Evolutionary conservation across 139 green algal species (phyloP), one percentile per base, ranked within the genome.

Genomic region (Penium margaritaceum): DNA sequence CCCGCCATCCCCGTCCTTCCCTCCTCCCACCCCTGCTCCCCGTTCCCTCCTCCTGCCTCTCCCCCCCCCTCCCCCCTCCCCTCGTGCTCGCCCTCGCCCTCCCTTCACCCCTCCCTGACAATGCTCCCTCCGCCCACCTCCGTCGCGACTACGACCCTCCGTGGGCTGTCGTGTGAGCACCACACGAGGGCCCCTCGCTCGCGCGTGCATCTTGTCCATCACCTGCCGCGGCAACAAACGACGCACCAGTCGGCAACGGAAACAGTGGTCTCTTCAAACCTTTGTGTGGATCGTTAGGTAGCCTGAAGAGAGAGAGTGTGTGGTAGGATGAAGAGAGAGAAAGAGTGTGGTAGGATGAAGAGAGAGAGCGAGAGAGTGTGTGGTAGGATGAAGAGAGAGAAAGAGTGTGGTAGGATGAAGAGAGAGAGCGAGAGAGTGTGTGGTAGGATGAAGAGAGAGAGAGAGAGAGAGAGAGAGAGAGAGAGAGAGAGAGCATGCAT

Each of bases 141-240:
- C 95, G 62, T 99, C 94, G 7, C 92, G 80, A 3, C 78, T 87
- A 43, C 95, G 87, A 3, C 95, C 94, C 81, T 99, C 95, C 0
- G 94, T 97, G 38, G 95, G 95, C 82, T 99, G 95, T 9, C 94
- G 79, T 9, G 95, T 99, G 17, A 99, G 87, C 58, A 97, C 89
- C 37, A 98, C 82, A 27, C 81, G 61, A 0, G 84, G 84, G 41
- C 84, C 84, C 41, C 78, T 70, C 7, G 80, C 80, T 7, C 94
- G 78, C 5, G 94, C 92, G 78, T 99, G 94, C 91, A 99, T 96
- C 86, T 99, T 99, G 82, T 99, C 95, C 63, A 97, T 76, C 71
- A 98, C 74, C 74, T 81, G 74, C 7, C 7, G 47, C 7, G 47
- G 9, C 21, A 21, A 3, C 21, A 58, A n/a, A 58, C 2, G 14